Base-by-base conservation (phyloP, 768 basidiomycete genomes). In the Lactifluus volemus region DNA sequence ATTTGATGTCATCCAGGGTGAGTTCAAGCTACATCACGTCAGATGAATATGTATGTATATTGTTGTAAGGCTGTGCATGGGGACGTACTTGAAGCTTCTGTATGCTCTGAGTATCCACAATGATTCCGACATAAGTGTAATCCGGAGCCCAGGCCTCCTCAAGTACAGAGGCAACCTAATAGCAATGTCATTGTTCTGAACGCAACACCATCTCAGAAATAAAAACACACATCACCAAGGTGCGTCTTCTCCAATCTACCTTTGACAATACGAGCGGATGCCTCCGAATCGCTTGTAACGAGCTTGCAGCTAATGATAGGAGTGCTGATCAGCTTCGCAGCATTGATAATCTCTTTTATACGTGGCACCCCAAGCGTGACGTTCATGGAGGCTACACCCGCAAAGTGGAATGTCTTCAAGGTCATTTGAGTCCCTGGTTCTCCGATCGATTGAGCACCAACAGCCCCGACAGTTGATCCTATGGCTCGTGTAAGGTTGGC, bases 341-440 rank as follows among this genome's bases (percentile, higher is more conserved):
- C 97, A 68, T 98, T 99, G 78, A 99, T 99, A 66, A 99, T 98
- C 74, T 99, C 97, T 73, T 98, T 98, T 76, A 99, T 98, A 69
- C 97, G 96, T 3, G 97, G 97, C n/a, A 98, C 97, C 74, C 97
- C 97, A 41, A 98, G 84, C 0, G 97, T 99, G 64, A 99, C 93
- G 75, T 98, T 98, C 97, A 98, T 99, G 41, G 95, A 96, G 8
- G 97, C 97, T 64, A 99, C 96, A 76, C 97, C 97, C 68, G 97
- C 97, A 74, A 98, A 99, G 79, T 99, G 97, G 84, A 99, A 99
- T 58, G 97, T 98, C 76, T 98, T 98, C 65, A 98, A 74, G 1
- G 96, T 98, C 97, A 99, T 99, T 71, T 99, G 97, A 0, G 97
- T 99, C 45, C 96, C 97, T 1, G 97, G 97, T 74, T 99, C 97